Evolutionary conservation across 768 basidiomycete species (phyloP).

Genomic region (Naganishia antarctica): DNA sequence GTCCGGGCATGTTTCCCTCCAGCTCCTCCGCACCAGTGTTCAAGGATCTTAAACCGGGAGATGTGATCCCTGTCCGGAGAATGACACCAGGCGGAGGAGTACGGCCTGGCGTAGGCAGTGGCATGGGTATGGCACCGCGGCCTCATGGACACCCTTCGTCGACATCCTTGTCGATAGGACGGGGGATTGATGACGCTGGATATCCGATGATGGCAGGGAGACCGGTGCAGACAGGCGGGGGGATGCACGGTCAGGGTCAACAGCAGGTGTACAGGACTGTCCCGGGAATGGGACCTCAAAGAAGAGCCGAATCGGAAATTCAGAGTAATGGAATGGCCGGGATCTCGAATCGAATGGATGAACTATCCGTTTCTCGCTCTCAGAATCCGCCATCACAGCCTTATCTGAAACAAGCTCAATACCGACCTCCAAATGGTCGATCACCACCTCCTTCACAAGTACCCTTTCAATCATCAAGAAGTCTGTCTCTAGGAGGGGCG

Average conservation of each 20-base stretch:
- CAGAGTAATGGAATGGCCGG: background rate
- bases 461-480: background rate
- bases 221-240: background rate
- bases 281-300: constrained; percentile 14
- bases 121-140: background rate
- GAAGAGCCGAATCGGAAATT: background rate
- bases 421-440: background rate
- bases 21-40: background rate
- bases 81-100: background rate
- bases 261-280: constrained; percentile 1
- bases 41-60: constrained; percentile 7
- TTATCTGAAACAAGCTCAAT: background rate
- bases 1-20: constrained; percentile 11
- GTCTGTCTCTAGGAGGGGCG: background rate
- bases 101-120: background rate
- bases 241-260: background rate
- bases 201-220: constrained; percentile 2
- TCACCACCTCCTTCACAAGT: background rate
- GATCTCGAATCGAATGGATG: background rate
- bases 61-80: background rate
- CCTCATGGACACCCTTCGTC: background rate
- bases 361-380: background rate
- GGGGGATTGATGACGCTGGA: constrained; percentile 7
- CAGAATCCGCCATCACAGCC: background rate
- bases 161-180: background rate